Conservation (phyloP, 257 asterid genomes). For the Striga asiatica region DNA sequence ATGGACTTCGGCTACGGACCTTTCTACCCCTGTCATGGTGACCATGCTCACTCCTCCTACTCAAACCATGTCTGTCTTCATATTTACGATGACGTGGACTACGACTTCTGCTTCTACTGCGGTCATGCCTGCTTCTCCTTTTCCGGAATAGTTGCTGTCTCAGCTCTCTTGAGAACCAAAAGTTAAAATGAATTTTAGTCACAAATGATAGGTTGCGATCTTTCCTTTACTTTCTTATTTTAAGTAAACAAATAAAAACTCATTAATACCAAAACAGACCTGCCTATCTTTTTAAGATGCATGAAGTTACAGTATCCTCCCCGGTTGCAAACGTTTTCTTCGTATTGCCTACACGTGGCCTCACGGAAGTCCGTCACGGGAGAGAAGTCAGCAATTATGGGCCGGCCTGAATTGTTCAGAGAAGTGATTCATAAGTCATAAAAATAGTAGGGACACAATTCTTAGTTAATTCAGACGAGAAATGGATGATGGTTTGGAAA, state of each 20-base stretch:
- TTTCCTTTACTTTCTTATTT: too few relatives aligned
- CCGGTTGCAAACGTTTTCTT: slow-evolving; percentile 83
- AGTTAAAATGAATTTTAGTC: background rate
- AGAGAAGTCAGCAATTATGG: slow-evolving; percentile 79
- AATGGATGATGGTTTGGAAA: background rate
- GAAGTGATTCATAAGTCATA: background rate
- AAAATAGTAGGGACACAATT: background rate
- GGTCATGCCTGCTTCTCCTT: slow-evolving; percentile 48
- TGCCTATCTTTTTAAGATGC: slow-evolving; percentile 82
- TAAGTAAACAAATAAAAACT: background rate
- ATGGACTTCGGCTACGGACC: slow-evolving; percentile 79
- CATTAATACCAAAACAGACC: slow-evolving; percentile 25
- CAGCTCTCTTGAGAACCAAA: slow-evolving; percentile 47
- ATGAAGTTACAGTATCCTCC: slow-evolving; percentile 93
- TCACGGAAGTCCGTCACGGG: slow-evolving; percentile 93
- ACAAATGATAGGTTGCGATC: background rate
- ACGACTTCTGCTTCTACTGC: slow-evolving; percentile 62
- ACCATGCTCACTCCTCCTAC: slow-evolving; percentile 56
- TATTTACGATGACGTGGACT: slow-evolving; percentile 49
- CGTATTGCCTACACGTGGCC: slow-evolving; percentile 87
- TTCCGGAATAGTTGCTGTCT: slow-evolving; percentile 61
- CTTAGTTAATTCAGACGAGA: background rate
- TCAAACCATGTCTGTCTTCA: slow-evolving; percentile 55
- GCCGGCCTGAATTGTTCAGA: slow-evolving; percentile 42
- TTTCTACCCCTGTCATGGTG: too few relatives aligned